phyloP scores from a whole-genome alignment of 768 basidiomycete species.

The Boletus eberwhitei region DNA sequence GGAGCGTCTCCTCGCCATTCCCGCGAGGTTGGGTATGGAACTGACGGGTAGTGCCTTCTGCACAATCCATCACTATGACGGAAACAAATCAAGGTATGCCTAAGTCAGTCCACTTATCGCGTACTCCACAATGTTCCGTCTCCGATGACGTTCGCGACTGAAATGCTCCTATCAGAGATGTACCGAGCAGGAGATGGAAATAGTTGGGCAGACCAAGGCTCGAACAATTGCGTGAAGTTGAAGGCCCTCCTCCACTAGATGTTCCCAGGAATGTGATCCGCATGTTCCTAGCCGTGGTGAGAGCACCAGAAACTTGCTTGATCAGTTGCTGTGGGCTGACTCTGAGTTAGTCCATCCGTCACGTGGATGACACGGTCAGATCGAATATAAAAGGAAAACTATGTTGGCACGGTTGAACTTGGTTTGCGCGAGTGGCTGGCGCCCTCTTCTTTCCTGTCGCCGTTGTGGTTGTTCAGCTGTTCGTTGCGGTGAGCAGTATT shows the following conservation, averaged over 20 bases:
- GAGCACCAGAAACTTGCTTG: neutral
- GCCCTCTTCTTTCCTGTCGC: too few species aligned
- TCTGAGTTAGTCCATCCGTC: too few species aligned
- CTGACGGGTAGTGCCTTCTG: constrained; percentile 75
- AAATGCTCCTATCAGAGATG: constrained; percentile 2
- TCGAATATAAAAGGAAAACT: constrained; percentile 20
- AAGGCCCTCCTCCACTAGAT: constrained; percentile 73
- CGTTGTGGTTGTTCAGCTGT: constrained; percentile 2
- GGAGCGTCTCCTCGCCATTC: constrained; percentile 32
- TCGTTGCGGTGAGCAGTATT: constrained; percentile 12
- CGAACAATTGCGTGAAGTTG: constrained; percentile 70
- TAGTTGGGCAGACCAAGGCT: constrained; percentile 40
- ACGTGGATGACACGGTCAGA: neutral
- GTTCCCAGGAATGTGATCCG: constrained; percentile 73
- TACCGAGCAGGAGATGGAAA: neutral
- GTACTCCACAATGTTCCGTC: constrained; percentile 67
- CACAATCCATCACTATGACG: constrained; percentile 73
- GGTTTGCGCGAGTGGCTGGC: constrained; percentile 12
- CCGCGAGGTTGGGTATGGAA: constrained; percentile 52
- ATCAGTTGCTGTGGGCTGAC: neutral
- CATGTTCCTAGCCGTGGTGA: constrained; percentile 41
- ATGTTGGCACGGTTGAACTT: constrained; percentile 17
- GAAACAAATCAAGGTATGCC: constrained; percentile 1
- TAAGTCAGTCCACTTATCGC: constrained; percentile 14
- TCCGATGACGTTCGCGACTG: constrained; percentile 52